phyloP scores from a whole-genome alignment of 768 basidiomycete genomes.

The Agrocybe chaxingu region DNA sequence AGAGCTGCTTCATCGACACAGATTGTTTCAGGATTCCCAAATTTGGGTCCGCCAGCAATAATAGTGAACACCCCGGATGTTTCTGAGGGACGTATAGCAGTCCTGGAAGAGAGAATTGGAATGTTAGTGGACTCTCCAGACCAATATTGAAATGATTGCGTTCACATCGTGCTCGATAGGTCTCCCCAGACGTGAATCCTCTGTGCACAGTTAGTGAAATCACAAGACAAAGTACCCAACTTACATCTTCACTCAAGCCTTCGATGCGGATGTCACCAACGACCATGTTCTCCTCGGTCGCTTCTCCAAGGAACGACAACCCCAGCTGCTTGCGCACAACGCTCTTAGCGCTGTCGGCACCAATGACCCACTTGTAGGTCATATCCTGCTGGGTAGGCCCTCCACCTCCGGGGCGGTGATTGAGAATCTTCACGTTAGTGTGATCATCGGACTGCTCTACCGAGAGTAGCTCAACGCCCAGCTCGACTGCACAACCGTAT shows the following conservation, averaged over 20 bases:
- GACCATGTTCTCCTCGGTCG: constrained; percentile 28
- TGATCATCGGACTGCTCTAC: constrained; percentile 34
- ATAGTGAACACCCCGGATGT: constrained; percentile 10
- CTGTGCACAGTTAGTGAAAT: constrained; percentile 17
- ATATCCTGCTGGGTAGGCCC: constrained; percentile 20
- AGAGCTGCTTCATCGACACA: constrained; percentile 9
- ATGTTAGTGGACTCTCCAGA: not conserved
- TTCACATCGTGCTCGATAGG: constrained; percentile 23
- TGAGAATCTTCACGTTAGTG: constrained; percentile 33
- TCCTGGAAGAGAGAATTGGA: not conserved
- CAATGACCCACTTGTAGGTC: constrained; percentile 35
- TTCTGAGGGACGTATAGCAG: constrained; percentile 13
- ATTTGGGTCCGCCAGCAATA: constrained; percentile 10
- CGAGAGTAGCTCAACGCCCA: constrained; percentile 39
- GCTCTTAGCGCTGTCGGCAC: constrained; percentile 42
- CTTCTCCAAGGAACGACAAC: constrained; percentile 38
- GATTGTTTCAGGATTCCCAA: constrained; percentile 4
- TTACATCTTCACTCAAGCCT: constrained; percentile 31
- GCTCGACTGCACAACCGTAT: constrained; percentile 32
- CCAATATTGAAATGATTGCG: not conserved
- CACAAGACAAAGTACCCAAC: constrained; percentile 7
- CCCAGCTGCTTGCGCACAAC: constrained; percentile 36
- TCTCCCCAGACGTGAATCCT: constrained; percentile 47
- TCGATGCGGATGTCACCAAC: constrained; percentile 40
- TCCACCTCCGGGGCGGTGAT: constrained; percentile 9